Percentiles rank a stretch among this genome's conserved stretches.
Conservation (phyloP, 225 moss, liverwort and hornwort species). For the Marchantia paleacea region DNA sequence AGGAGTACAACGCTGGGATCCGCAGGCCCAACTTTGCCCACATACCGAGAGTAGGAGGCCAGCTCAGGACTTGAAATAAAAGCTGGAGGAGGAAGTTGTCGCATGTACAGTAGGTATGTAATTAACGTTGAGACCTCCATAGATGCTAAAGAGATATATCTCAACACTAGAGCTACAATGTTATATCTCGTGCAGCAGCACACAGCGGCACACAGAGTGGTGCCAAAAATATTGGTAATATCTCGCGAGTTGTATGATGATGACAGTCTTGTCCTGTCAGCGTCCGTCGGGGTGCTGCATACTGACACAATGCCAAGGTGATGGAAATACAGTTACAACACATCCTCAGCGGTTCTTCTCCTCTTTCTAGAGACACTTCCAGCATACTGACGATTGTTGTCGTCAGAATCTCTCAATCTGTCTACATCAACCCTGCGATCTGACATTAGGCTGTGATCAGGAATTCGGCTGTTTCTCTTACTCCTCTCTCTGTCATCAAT, state of each 20-base stretch:
- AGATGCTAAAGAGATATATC: background rate
- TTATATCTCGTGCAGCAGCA: background rate
- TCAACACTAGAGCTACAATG: background rate
- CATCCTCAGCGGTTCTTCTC: conserved; percentile 28
- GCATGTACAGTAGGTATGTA: background rate
- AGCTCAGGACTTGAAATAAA: background rate
- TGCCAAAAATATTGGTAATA: background rate
- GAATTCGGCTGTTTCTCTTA: conserved; percentile 24
- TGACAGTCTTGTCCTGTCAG: background rate
- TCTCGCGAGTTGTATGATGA: background rate
- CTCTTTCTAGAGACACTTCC: conserved; percentile 27
- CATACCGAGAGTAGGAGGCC: background rate
- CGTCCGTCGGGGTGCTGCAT: background rate
- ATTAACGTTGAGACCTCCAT: background rate
- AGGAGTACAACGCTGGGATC: background rate
- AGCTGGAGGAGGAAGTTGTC: background rate
- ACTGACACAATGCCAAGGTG: background rate
- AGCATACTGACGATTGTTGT: conserved; percentile 23
- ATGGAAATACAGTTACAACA: conserved; percentile 6
- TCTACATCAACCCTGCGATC: conserved; percentile 31
- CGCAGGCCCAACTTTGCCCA: background rate
- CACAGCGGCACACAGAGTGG: background rate
- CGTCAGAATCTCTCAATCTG: conserved; percentile 23
- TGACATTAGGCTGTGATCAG: conserved; percentile 17
- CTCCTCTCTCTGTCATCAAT: conserved; percentile 32